phyloP scores from a whole-genome alignment of 768 basidiomycete genomes.

The Podaxis sp. region DNA sequence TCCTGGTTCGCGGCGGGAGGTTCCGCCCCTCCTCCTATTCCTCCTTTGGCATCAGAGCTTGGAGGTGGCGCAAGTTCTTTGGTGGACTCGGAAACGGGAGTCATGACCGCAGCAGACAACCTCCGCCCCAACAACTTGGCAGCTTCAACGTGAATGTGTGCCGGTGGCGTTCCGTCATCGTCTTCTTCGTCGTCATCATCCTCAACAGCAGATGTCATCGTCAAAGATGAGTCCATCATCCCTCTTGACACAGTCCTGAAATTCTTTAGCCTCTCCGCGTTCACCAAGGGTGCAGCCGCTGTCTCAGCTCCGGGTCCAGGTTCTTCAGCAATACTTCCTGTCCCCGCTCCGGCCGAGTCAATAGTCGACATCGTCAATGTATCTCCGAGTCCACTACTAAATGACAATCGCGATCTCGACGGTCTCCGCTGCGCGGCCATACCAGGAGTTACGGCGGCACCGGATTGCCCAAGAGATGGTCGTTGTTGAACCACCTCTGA shows the following conservation, averaged over 20 bases:
- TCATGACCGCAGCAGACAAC: constrained; percentile 40
- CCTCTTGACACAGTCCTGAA: constrained; percentile 1
- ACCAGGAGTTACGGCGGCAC: not conserved
- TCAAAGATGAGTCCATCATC: constrained; percentile 24
- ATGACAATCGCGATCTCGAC: constrained; percentile 9
- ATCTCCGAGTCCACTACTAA: constrained; percentile 26
- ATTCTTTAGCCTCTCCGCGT: not conserved
- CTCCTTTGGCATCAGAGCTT: not conserved
- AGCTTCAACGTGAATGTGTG: constrained; percentile 24
- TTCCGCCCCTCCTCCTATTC: not conserved
- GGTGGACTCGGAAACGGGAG: constrained; percentile 21
- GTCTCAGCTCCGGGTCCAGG: not conserved
- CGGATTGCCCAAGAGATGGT: constrained; percentile 6
- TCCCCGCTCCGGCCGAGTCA: constrained; percentile 18
- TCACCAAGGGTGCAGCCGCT: not conserved
- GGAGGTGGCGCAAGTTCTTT: constrained; percentile 2
- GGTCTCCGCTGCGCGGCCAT: constrained; percentile 4
- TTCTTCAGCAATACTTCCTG: constrained; percentile 4
- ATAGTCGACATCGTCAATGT: constrained; percentile 39
- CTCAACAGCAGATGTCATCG: constrained; percentile 54
- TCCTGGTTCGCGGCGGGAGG: constrained; percentile 1
- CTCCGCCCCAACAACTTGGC: constrained; percentile 38
- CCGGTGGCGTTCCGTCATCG: constrained; percentile 9
- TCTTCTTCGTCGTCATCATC: constrained; percentile 30
- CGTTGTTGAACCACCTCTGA: constrained; percentile 6